Base-by-base conservation (phyloP, 2,329 filamentous ascomycete genomes). In the Ophiosphaerella narmari region DNA sequence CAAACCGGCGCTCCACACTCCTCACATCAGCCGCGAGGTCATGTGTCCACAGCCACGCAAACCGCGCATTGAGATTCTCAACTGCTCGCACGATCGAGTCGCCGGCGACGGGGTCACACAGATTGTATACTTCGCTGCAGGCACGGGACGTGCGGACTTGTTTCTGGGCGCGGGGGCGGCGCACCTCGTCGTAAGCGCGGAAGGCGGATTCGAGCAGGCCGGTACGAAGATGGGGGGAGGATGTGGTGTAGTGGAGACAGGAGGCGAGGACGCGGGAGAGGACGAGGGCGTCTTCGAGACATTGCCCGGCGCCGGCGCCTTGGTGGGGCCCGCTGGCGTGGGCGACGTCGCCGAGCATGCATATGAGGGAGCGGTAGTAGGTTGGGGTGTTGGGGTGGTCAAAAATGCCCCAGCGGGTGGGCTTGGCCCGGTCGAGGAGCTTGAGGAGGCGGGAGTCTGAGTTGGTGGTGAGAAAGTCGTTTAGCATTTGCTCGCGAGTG, bases 231-330 rank as follows among this genome's bases (percentile, higher is more conserved):
- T 43, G 4, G 41, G 33, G 2, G 14, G 7, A 9, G 43, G 31
- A 21, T 9, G 23, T 44, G 9, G 8, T 43, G 14, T 43, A 32
- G 39, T 43, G 43, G 9, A 63, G 36, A 36, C 48, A 46, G 2
- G 50, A 46, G 2, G 50, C 54, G n/a, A 67, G 47, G 2, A 68
- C 49, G 11, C 49, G 53, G 1, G 63, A 61, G 1, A 69, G 54
- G 9, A 69, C 46, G 11, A 68, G 50, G 2, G 63, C 56, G 51
- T 70, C 67, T 57, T 70, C 67, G 14, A 70, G 49, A 33, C 62
- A 56, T 46, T 64, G 59, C 18, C 61, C 65, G n/a, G 65, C 67
- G 7, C 67, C 67, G 1, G 63, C 63, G 12, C 54, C 65, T 55
- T 67, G 65, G 33, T 65, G 60, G 0, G 67, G 67, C 2, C 54